A percentile compares a stretch with the other conserved stretches of the same genome.
Evolutionary conservation across 345 rosid genomes (phyloP).

Genomic region (Euphorbia tirucalli): DNA sequence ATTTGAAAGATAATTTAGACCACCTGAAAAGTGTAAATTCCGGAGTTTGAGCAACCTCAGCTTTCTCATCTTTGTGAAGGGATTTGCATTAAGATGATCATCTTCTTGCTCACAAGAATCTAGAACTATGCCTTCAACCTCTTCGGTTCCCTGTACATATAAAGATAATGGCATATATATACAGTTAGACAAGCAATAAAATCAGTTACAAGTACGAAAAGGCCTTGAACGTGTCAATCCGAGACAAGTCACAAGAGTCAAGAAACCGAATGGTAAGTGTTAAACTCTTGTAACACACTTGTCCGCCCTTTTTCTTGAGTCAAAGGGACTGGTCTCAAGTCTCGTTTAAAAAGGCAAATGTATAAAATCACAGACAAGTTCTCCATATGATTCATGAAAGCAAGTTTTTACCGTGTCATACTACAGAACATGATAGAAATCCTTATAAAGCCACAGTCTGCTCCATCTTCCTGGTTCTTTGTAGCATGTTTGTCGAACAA

Average conservation of each 20-base stretch:
- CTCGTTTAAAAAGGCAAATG: too few species aligned
- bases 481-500: slow-evolving; percentile 4
- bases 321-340: not conserved
- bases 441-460: slow-evolving; percentile 12
- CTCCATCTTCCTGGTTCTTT: slow-evolving; percentile 21
- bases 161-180: not conserved
- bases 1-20: slow-evolving; percentile 7
- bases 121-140: slow-evolving; percentile 17
- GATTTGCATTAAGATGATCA: not conserved
- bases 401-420: slow-evolving; percentile 11
- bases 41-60: slow-evolving; percentile 9
- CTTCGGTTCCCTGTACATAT: slow-evolving; percentile 18
- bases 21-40: not conserved
- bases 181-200: not conserved
- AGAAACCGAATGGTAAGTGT: not conserved
- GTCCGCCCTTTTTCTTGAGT: not conserved
- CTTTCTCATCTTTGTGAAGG: slow-evolving; percentile 8
- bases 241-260: not conserved
- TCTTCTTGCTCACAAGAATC: not conserved
- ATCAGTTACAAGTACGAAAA: not conserved
- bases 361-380: not conserved
- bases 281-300: not conserved
- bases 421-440: slow-evolving; percentile 3
- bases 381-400: not conserved
- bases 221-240: not conserved